Evolutionary conservation across 2,329 filamentous ascomycete species (phyloP), one percentile per base, ranked within the genome.

Genomic region (Chaetomiaceae sp.): DNA sequence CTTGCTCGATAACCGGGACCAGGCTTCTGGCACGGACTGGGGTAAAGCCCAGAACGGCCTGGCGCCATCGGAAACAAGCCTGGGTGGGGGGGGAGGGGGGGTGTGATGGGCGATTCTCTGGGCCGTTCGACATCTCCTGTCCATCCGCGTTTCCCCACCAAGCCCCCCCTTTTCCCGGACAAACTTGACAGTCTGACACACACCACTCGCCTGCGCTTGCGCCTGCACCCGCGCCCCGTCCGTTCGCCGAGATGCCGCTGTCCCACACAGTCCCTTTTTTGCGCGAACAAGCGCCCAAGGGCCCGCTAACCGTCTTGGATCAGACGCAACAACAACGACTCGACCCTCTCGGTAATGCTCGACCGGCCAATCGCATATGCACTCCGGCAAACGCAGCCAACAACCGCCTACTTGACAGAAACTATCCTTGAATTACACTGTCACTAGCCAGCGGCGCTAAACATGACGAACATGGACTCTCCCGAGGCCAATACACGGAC

Each of bases 51-150:
- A 11, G 54, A 60, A 44, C 29, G 57, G 61, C 55, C 58, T 62
- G 58, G 60, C 54, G 54, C 57, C 55, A 61, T 59, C 58, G 57
- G 54, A 44, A n/a, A n/a, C n/a, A n/a, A n/a, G n/a, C 33, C 11
- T 29, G 25, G 30, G 21, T 32, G 32, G 46, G 45, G 42, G 51
- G 27, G 44, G 18, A 8, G 11, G 44, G 34, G 30, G 43, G 32
- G 40, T 10, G 16, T 6, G 2, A 7, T 2, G 40, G 36, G n/a
- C 14, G 38, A 33, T 27, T 34, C n/a, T 38, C 43, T 27, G 33
- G 36, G 16, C 37, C 34, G 20, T 27, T 9, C 25, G 25, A 27
- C 25, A 9, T 27, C 25, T 27, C 42, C 30, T 29, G 21, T 42
- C 48, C 40, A 34, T 27, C 40, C 38, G 29, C 46, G 14, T 18